Evolutionary conservation across 179 eudicot genomes (phyloP), one percentile per base, ranked within the genome.

Genomic region (Patellifolia procumbens): DNA sequence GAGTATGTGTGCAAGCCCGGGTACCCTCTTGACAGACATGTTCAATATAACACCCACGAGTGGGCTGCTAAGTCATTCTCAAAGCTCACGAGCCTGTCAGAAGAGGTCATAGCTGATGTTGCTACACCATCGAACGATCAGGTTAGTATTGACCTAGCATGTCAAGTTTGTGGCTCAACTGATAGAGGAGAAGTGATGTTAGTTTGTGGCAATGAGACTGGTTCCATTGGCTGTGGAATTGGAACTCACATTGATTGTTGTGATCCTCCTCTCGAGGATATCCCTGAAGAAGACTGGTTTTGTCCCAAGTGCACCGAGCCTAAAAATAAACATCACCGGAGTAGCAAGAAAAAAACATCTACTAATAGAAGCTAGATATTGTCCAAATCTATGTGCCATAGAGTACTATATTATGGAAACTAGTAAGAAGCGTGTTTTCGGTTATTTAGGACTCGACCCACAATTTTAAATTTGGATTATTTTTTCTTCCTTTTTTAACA

Each of bases 1-100:
- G 98, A 93, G 74, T 93, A 89, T 69, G 91, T 95, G 2, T 95
- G 99, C 88, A 95, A 93, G 81, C 98, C 97, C 6, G 94, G 97
- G 2, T 91, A 87, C 80, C 52, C 99, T 70, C 94, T 91, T 0
- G 97, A 93, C 22, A 83, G 73, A 77, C 94, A 95, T 72, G 94
- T 93, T 12, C 97, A 80, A 32, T 91, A 88, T 87, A 85, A 87
- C 77, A 95, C 92, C 34, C 91, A 91, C 16, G 78, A 85, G 31
- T 91, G 92, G 97, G 98, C 94, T 0, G 82, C 91, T 51, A 93
- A 78, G 79, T 93, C 98, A 8, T 80, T 89, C 43, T 62, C 88
- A 35, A 89, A 85, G 75, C 82, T 90, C 53, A 63, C 60, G 26
- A 82, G 49, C 61, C 83, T 86, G 20, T 80, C 87, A 43, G 86